A percentile compares a stretch with the other conserved stretches of the same genome.
These are phyloP conservation scores for Phytophthora pinifolia DNA, from an alignment of 352 stramenopile genomes.

Conservation along the genomic window DNA sequence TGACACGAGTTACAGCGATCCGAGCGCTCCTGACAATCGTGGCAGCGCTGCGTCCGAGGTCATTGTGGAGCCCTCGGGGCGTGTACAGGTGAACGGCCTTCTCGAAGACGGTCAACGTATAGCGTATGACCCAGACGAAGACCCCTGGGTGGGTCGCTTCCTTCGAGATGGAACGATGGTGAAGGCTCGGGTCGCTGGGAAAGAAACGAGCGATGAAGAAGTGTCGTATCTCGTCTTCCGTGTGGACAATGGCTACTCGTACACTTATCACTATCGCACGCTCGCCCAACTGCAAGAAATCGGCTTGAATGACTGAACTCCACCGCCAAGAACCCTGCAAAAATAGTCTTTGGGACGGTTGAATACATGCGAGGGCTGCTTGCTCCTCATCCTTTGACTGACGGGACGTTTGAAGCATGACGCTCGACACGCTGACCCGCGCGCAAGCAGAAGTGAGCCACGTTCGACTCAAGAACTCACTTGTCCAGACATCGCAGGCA, in stretches of 20 bases:
- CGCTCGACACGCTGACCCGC: constrained; percentile 65
- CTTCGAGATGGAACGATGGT: constrained; percentile 60
- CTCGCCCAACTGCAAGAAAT: constrained; percentile 30
- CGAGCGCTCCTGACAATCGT: constrained; percentile 66
- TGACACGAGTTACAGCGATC: constrained; percentile 93
- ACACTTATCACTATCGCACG: constrained; percentile 55
- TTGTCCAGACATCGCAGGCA: constrained; percentile 41
- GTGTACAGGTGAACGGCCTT: constrained; percentile 52
- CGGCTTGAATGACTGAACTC: constrained; percentile 24
- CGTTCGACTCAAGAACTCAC: constrained; percentile 56
- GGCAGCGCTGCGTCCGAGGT: constrained; percentile 78
- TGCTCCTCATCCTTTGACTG: constrained; percentile 1
- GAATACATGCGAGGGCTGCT: constrained; percentile 11
- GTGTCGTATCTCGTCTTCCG: constrained; percentile 58
- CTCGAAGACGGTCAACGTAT: constrained; percentile 53
- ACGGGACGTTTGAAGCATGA: constrained; percentile 37
- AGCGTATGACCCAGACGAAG: constrained; percentile 38
- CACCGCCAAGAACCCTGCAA: constrained; percentile 8
- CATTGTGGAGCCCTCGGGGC: constrained; percentile 57
- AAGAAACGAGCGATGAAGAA: constrained; percentile 17
- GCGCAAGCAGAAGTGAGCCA: constrained; percentile 57
- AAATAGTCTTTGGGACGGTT: constrained; percentile 17
- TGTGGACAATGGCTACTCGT: constrained; percentile 61
- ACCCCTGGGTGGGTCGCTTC: constrained; percentile 46
- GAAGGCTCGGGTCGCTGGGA: constrained; percentile 52